Conservation (phyloP, 2,329 filamentous ascomycete species). For the Neocatenulostroma microsporum region DNA sequence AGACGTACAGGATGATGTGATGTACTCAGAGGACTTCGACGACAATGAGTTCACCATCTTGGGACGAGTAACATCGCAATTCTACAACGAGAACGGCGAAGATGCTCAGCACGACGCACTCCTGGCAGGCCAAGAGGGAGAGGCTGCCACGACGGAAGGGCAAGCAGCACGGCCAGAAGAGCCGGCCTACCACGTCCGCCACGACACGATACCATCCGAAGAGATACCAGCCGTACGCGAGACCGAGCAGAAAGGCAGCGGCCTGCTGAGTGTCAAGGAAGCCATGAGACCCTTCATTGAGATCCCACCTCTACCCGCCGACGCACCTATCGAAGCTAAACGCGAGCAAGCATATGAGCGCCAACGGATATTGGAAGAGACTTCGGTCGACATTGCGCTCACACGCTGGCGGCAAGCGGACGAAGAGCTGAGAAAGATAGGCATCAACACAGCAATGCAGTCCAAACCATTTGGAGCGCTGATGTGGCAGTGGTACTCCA, state of each 20-base stretch:
- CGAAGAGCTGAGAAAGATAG: slow-evolving; percentile 58
- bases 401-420: slow-evolving; percentile 71
- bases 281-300: slow-evolving; percentile 18
- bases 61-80: slow-evolving; percentile 20
- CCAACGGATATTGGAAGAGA: slow-evolving; percentile 55
- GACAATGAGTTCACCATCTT: slow-evolving; percentile 29
- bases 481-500: slow-evolving; percentile 69
- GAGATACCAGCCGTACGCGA: slow-evolving; percentile 17
- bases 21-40: slow-evolving; percentile 33
- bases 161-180: not conserved
- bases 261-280: slow-evolving; percentile 21
- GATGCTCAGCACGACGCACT: too few relatives aligned
- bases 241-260: slow-evolving; percentile 23
- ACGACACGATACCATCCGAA: slow-evolving; percentile 14
- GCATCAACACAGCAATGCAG: slow-evolving; percentile 56
- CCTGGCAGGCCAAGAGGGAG: slow-evolving; percentile 2
- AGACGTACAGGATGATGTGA: slow-evolving; percentile 39
- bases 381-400: slow-evolving; percentile 68
- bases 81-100: slow-evolving; percentile 16
- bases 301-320: slow-evolving; percentile 15
- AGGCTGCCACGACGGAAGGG: slow-evolving; percentile 2
- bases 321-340: slow-evolving; percentile 20
- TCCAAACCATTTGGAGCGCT: slow-evolving; percentile 56
- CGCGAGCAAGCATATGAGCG: slow-evolving; percentile 19
- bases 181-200: slow-evolving; percentile 2